Evolutionary conservation across 2,329 filamentous ascomycete genomes (phyloP).

Genomic region (Aspergillus ochraceoroseus): DNA sequence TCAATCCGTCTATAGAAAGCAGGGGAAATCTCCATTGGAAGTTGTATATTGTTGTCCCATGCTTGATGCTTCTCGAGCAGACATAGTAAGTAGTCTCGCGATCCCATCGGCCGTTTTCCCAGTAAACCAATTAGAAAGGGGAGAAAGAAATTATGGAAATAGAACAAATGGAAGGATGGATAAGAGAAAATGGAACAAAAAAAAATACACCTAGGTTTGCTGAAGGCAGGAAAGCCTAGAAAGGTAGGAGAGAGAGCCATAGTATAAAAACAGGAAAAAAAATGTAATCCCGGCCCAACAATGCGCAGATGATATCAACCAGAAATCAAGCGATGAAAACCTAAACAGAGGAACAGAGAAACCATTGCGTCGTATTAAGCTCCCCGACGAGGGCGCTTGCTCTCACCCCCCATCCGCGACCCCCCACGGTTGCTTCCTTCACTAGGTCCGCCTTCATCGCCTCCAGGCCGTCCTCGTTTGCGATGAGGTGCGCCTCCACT

Average conservation of each 20-base stretch:
- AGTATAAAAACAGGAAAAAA: constrained; percentile 3
- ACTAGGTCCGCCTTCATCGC: constrained; percentile 29
- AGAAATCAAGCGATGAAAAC: constrained; percentile 14
- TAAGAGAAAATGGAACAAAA: constrained; percentile 1
- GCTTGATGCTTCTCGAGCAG: constrained; percentile 5
- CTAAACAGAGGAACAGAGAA: constrained; percentile 14
- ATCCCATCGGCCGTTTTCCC: not conserved
- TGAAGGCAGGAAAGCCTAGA: constrained; percentile 6
- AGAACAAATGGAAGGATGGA: not conserved
- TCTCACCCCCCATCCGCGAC: constrained; percentile 39
- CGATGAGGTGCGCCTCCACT: constrained; percentile 29
- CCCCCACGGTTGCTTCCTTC: constrained; percentile 32
- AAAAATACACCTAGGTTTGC: constrained; percentile 10
- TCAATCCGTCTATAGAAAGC: too few relatives aligned
- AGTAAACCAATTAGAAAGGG: not conserved
- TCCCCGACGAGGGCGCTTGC: constrained; percentile 41
- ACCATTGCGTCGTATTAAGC: constrained; percentile 1
- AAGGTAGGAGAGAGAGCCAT: not conserved
- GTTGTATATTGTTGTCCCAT: not conserved
- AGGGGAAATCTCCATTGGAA: too few relatives aligned
- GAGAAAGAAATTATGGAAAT: too few relatives aligned
- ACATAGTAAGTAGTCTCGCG: constrained; percentile 5
- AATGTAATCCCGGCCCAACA: constrained; percentile 20
- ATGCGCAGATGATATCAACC: constrained; percentile 19
- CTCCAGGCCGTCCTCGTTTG: constrained; percentile 38